Base-by-base conservation (phyloP, 2,329 filamentous ascomycete species). In the Alternaria sp. region DNA sequence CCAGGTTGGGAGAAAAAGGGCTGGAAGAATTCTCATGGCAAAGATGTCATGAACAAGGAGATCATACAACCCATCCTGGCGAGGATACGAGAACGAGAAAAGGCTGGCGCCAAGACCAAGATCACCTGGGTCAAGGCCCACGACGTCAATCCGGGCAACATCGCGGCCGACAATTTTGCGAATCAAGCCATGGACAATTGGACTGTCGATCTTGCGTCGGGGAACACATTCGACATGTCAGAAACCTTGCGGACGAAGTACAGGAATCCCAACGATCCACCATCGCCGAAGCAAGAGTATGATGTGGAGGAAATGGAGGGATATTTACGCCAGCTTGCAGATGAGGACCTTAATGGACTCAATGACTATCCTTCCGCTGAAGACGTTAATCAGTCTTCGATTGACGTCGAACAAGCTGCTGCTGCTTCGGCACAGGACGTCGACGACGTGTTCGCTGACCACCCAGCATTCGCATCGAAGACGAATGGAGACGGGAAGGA, bases 51-150 rank as follows among this genome's bases (percentile, higher is more conserved):
- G 82, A 98, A 99, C 78, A 89, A 89, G 74, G 96, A 99, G 73
- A 82, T 98, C 20, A 87, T 98, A 61, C 87, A 91, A 76, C 87
- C 87, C 3, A 89, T 97, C 50, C 82, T 94, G 44, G 83, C 85
- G 7, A 87, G 88, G 72, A 92, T 97, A 54, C 88, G 91, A 23
- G 87, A 92, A 77, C 86, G 93, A 53, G 86, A 88, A 53, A 56
- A 66, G 37, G 71, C 71, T 49, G 83, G 81, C 57, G 82, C 84
- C 1, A 81, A 84, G 68, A 96, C 92, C 0, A 82, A 87, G 58
- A 96, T 97, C 74, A 86, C 89, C 66, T 98, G 94, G 94, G 89
- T 97, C 50, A 97, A 97, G 81, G 96, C 94, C 0, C 96, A 99
- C 77, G 86, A 86, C 25, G 84, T 85, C 47, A 85, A 93, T 69